A percentile compares a stretch with the other conserved stretches of the same genome.
Conservation (phyloP, 2,329 filamentous ascomycete species). For the Alternaria gansuensis region DNA sequence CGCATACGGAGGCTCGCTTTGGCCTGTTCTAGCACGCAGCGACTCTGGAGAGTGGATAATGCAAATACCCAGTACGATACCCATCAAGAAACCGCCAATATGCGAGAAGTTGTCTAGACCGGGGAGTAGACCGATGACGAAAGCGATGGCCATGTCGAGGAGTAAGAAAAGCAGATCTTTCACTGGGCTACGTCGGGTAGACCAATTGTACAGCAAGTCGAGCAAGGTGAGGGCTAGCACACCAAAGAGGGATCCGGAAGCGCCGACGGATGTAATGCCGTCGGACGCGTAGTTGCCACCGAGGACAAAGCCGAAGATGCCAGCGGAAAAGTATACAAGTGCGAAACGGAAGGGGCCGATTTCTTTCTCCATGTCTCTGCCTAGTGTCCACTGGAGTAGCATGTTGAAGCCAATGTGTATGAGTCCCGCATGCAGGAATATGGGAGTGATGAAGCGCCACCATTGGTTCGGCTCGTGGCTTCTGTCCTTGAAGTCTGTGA, state of each 20-base stretch:
- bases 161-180: slow-evolving; percentile 89
- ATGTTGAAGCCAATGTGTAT: slow-evolving; percentile 97
- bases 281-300: slow-evolving; percentile 91
- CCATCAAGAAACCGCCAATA: slow-evolving; percentile 95
- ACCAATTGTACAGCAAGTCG: slow-evolving; percentile 93
- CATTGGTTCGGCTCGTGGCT: slow-evolving; percentile 85
- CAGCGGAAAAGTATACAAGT: slow-evolving; percentile 86
- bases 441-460: slow-evolving; percentile 95
- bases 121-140: slow-evolving; percentile 89
- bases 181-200: slow-evolving; percentile 75
- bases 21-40: slow-evolving; percentile 76
- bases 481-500: slow-evolving; percentile 61
- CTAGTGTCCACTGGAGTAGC: slow-evolving; percentile 87
- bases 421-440: slow-evolving; percentile 93
- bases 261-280: slow-evolving; percentile 81
- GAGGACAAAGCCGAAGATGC: slow-evolving; percentile 95
- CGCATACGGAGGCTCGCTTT: slow-evolving; percentile 73
- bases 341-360: slow-evolving; percentile 90
- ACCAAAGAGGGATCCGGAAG: slow-evolving; percentile 90
- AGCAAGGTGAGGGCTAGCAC: slow-evolving; percentile 87
- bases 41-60: slow-evolving; percentile 87
- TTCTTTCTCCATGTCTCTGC: slow-evolving; percentile 87
- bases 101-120: slow-evolving; percentile 97
- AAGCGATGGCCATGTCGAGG: slow-evolving; percentile 86
- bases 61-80: slow-evolving; percentile 83